phyloP scores from a whole-genome alignment of 225 moss, liverwort and hornwort genomes.

The Sphagnum tenellum region DNA sequence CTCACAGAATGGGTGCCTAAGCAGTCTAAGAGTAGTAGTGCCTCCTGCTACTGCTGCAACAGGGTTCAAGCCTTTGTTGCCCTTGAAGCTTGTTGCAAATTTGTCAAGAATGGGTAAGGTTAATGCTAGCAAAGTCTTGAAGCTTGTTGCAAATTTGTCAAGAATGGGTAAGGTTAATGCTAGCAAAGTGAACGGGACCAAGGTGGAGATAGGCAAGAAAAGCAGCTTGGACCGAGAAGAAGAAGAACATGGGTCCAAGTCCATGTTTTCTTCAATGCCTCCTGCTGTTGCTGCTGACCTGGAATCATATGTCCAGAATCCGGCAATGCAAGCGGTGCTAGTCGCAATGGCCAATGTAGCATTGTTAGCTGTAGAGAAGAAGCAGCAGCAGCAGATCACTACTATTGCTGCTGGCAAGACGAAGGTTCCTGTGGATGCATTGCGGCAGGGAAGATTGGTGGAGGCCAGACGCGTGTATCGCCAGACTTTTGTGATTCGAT shows the following conservation, averaged over 20 bases:
- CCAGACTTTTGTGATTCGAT: slow-evolving; percentile 9
- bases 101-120: too few relatives aligned
- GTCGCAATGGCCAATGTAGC: slow-evolving; percentile 61
- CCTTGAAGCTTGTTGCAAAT: slow-evolving; percentile 11
- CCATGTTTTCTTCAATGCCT: slow-evolving; percentile 2
- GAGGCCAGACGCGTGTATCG: slow-evolving; percentile 1
- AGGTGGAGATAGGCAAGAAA: slow-evolving; percentile 37
- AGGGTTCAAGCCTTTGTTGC: slow-evolving; percentile 6
- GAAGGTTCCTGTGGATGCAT: neutral
- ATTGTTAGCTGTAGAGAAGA: slow-evolving; percentile 38
- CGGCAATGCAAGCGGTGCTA: slow-evolving; percentile 54
- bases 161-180: too few relatives aligned
- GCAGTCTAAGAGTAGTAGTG: too few relatives aligned
- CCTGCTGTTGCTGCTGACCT: too few relatives aligned
- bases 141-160: slow-evolving; percentile 1
- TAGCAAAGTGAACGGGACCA: slow-evolving; percentile 59
- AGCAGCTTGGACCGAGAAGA: slow-evolving; percentile 30
- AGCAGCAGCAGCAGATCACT: slow-evolving; percentile 15
- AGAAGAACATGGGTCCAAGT: slow-evolving; percentile 5
- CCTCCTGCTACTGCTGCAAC: too few relatives aligned
- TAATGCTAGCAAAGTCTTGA: slow-evolving; percentile 24
- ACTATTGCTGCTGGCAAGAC: too few relatives aligned
- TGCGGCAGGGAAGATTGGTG: slow-evolving; percentile 2
- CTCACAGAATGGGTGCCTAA: too few relatives aligned
- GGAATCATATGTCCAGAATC: slow-evolving; percentile 17